Evolutionary conservation across 768 basidiomycete genomes (phyloP).

Genomic region (Hericium erinaceus): DNA sequence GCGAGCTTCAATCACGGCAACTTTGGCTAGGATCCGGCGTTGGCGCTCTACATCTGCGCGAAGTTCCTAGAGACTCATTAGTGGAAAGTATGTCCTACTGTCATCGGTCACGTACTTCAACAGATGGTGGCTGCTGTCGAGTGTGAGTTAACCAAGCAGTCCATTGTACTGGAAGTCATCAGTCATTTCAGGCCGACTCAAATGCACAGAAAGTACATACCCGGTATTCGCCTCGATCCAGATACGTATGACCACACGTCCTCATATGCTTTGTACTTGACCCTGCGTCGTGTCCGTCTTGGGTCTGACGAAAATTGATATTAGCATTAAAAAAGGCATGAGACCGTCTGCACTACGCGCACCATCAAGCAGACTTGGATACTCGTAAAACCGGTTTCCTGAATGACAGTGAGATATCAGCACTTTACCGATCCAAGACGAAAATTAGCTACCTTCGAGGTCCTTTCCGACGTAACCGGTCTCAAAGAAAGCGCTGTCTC

Average conservation of each 20-base stretch:
- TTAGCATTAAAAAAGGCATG: neutral
- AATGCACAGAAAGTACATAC: conserved; percentile 1
- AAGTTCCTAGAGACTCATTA: conserved; percentile 7
- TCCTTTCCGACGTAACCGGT: conserved; percentile 9
- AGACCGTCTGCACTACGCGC: neutral
- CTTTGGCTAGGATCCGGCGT: conserved; percentile 9
- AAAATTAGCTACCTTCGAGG: conserved; percentile 7
- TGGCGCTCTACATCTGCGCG: conserved; percentile 10
- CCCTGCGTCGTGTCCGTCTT: conserved; percentile 5
- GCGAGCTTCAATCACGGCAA: conserved; percentile 7
- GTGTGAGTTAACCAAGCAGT: conserved; percentile 13
- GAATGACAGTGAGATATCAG: neutral
- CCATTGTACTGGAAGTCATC: conserved; percentile 11
- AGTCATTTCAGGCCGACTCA: neutral
- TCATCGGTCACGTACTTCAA: conserved; percentile 4
- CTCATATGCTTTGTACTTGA: conserved; percentile 8
- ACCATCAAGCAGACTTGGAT: conserved; percentile 9
- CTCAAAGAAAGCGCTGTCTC: neutral
- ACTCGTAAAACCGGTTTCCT: conserved; percentile 14
- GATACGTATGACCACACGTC: conserved; percentile 12
- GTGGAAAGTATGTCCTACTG: neutral
- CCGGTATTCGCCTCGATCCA: conserved; percentile 11
- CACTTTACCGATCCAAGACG: neutral
- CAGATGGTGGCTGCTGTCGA: conserved; percentile 3
- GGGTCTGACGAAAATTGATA: neutral